phyloP scores from a whole-genome alignment of 1,284 basidiomycete species.

The Ustilago bromivora region DNA sequence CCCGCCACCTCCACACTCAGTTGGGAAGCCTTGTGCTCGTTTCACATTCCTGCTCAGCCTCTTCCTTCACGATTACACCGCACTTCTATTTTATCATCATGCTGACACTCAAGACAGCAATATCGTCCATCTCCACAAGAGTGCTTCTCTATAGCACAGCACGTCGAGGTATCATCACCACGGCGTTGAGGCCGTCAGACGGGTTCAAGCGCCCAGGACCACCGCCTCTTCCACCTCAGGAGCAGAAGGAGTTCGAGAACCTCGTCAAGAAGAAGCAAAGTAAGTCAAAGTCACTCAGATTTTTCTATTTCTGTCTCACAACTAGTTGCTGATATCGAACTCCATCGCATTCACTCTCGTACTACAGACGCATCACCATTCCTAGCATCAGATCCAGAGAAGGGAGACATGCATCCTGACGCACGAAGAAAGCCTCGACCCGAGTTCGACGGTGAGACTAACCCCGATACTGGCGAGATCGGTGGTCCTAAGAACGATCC shows the following conservation, averaged over 20 bases:
- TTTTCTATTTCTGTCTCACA: neutral
- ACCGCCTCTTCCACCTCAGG: conserved; percentile 68
- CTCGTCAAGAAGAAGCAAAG: conserved; percentile 67
- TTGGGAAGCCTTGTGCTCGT: neutral
- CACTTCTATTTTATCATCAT: conserved; percentile 5
- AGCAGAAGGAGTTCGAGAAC: conserved; percentile 71
- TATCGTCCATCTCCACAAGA: neutral
- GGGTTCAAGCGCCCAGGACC: conserved; percentile 69
- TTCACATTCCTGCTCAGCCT: neutral
- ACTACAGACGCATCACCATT: conserved; percentile 40
- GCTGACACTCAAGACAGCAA: conserved; percentile 14
- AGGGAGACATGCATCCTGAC: conserved; percentile 69
- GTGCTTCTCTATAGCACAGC: conserved; percentile 1
- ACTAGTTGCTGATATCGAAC: neutral
- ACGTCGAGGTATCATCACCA: conserved; percentile 26
- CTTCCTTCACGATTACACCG: neutral
- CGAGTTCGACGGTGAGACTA: conserved; percentile 74
- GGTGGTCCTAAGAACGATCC: conserved; percentile 75
- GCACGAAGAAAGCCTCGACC: conserved; percentile 66
- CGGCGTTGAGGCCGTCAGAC: neutral
- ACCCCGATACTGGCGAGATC: conserved; percentile 74
- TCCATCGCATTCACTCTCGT: neutral
- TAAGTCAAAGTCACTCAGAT: conserved; percentile 31
- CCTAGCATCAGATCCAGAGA: conserved; percentile 45
- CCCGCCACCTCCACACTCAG: conserved; percentile 30